These are phyloP conservation scores for Boeremia exigua DNA, from an alignment of 2,329 filamentous ascomycete species.

Conservation along the genomic window DNA sequence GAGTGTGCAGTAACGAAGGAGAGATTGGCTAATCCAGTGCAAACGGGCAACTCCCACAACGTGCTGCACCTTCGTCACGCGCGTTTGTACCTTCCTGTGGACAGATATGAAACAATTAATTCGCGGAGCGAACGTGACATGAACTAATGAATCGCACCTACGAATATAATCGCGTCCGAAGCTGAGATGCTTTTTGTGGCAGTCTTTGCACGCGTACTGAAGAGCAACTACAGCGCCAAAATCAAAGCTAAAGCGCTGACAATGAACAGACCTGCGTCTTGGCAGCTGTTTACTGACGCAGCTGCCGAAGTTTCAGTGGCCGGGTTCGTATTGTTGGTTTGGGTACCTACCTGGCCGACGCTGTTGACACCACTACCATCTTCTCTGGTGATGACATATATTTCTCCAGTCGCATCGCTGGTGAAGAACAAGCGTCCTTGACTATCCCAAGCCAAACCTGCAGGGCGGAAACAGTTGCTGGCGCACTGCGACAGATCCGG, in stretches of 20 bases:
- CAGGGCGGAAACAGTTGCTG: conserved; percentile 66
- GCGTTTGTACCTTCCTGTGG: background rate
- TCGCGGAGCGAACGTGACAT: background rate
- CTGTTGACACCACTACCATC: conserved; percentile 41
- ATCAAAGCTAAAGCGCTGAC: background rate
- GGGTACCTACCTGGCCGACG: conserved; percentile 23
- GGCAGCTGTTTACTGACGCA: background rate
- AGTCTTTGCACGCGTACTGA: background rate
- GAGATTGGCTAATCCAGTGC: background rate
- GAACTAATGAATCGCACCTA: background rate
- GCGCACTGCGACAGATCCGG: conserved; percentile 61
- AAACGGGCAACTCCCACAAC: conserved; percentile 8
- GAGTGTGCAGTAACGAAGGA: background rate
- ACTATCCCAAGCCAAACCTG: conserved; percentile 60
- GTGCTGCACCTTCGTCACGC: background rate
- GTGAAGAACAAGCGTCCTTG: conserved; percentile 66
- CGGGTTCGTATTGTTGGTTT: conserved; percentile 15
- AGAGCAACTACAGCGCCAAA: background rate
- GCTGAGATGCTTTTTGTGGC: background rate
- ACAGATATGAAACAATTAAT: background rate
- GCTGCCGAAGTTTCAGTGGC: conserved; percentile 5
- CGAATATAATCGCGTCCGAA: background rate
- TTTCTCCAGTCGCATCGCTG: conserved; percentile 69
- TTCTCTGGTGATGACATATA: conserved; percentile 59
- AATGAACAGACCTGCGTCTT: background rate